phyloP scores from a whole-genome alignment of 805 yeast species.

The Metschnikowia similis region DNA sequence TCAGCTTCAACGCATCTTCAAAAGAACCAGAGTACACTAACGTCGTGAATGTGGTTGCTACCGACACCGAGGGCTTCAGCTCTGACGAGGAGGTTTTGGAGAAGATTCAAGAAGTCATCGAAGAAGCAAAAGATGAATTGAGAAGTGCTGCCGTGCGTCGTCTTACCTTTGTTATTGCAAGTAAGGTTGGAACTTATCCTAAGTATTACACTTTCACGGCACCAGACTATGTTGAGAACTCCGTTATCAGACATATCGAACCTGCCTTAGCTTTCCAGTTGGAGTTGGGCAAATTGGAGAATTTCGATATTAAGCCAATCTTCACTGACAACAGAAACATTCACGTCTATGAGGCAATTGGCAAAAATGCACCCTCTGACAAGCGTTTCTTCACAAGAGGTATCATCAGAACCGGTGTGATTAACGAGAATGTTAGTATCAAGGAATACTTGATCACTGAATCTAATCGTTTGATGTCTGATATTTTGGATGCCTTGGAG shows the following conservation, averaged over 20 bases:
- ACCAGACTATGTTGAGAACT: constrained; percentile 80
- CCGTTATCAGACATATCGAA: constrained; percentile 94
- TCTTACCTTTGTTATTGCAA: constrained; percentile 85
- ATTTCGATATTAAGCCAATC: constrained; percentile 91
- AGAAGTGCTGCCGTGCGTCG: constrained; percentile 77
- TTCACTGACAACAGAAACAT: constrained; percentile 96
- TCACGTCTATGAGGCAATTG: constrained; percentile 95
- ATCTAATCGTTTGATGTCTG: constrained; percentile 93
- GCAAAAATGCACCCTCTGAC: constrained; percentile 89
- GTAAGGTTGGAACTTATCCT: constrained; percentile 82
- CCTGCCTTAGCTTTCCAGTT: constrained; percentile 98
- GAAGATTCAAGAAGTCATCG: constrained; percentile 61
- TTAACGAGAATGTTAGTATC: constrained; percentile 87
- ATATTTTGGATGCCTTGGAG: constrained; percentile 91
- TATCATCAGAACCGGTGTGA: constrained; percentile 91
- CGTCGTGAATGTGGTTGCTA: constrained; percentile 77
- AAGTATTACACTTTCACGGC: constrained; percentile 94
- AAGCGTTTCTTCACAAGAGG: constrained; percentile 97
- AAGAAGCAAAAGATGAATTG: constrained; percentile 67
- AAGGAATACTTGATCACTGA: constrained; percentile 94
- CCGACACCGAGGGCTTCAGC: constrained; percentile 67
- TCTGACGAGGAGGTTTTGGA: constrained; percentile 64
- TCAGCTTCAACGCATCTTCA: constrained; percentile 31
- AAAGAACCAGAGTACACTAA: constrained; percentile 53
- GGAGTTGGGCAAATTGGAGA: constrained; percentile 89